phyloP scores from a whole-genome alignment of 2,329 filamentous ascomycete species.

The Elsinoe perseae region DNA sequence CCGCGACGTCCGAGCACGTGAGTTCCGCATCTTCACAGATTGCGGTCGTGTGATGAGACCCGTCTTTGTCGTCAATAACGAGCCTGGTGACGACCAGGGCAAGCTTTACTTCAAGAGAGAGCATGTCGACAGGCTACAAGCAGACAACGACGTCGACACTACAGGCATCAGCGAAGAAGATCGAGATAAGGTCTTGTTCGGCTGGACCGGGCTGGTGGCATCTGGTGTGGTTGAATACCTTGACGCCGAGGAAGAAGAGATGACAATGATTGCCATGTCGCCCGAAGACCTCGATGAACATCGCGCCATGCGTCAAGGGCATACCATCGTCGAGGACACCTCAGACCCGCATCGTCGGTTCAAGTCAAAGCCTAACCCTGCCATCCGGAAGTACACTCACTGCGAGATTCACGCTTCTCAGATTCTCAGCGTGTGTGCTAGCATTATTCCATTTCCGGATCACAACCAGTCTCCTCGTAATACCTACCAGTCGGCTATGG shows the following conservation, averaged over 20 bases:
- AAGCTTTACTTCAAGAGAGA: constrained; percentile 76
- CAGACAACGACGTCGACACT: constrained; percentile 57
- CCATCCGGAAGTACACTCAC: constrained; percentile 89
- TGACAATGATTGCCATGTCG: constrained; percentile 98
- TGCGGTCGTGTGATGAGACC: constrained; percentile 91
- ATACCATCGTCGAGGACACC: constrained; percentile 46
- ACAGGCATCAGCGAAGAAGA: constrained; percentile 53
- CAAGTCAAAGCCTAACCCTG: constrained; percentile 78
- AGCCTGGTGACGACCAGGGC: constrained; percentile 65
- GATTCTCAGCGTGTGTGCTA: constrained; percentile 96
- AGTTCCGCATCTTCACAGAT: constrained; percentile 98
- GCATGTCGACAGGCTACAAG: constrained; percentile 68
- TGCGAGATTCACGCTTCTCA: constrained; percentile 99
- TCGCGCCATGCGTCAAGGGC: constrained; percentile 32
- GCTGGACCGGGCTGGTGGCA: constrained; percentile 80
- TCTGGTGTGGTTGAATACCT: constrained; percentile 89
- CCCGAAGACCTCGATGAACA: constrained; percentile 78
- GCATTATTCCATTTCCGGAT: constrained; percentile 98
- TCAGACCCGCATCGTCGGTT: constrained; percentile 76
- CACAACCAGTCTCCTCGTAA: constrained; percentile 98
- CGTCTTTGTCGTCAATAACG: constrained; percentile 86
- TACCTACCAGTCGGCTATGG: constrained; percentile 98
- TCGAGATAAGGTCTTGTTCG: constrained; percentile 56
- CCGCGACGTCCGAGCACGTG: constrained; percentile 89
- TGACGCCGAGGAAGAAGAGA: constrained; percentile 97